Evolutionary conservation across 495 filamentous ascomycete genomes (phyloP).

Genomic region (Apiosordaria backusii): DNA sequence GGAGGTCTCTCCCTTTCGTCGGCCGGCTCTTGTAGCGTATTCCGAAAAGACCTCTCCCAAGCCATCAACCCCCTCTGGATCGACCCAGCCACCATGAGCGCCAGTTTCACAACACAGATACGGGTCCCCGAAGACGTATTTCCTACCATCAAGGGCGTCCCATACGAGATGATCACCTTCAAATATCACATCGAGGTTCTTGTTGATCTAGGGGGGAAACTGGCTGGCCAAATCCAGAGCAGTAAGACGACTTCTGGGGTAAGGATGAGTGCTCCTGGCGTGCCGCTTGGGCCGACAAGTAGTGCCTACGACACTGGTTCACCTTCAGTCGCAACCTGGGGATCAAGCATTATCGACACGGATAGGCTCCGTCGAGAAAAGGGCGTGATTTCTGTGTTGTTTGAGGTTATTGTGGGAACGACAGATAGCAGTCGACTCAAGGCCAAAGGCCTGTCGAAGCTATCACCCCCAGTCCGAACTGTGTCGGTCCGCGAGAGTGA

Average conservation of each 20-base stretch:
- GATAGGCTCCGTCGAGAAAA: constrained; percentile 82
- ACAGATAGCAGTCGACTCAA: constrained; percentile 66
- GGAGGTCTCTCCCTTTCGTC: constrained; percentile 79
- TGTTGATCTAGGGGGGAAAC: constrained; percentile 83
- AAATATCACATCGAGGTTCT: constrained; percentile 91
- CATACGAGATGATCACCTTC: constrained; percentile 89
- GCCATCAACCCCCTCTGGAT: constrained; percentile 81
- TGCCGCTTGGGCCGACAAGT: constrained; percentile 15
- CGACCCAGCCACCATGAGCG: constrained; percentile 71
- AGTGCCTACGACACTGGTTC: constrained; percentile 32
- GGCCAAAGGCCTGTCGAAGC: constrained; percentile 44
- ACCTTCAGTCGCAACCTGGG: constrained; percentile 53
- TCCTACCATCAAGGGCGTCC: constrained; percentile 84
- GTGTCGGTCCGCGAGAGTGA: constrained; percentile 17
- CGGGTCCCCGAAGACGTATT: constrained; percentile 87
- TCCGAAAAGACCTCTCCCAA: constrained; percentile 90
- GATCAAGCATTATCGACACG: constrained; percentile 81
- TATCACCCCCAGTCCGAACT: constrained; percentile 25
- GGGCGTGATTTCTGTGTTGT: constrained; percentile 74
- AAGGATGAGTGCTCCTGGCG: constrained; percentile 13
- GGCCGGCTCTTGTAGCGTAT: constrained; percentile 76
- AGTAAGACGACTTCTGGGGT: constrained; percentile 33
- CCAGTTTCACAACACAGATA: constrained; percentile 73
- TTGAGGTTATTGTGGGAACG: constrained; percentile 87
- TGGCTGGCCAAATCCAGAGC: constrained; percentile 55